Evolutionary conservation across 1,284 basidiomycete species (phyloP).

Genomic region (Coniferiporia weirii): DNA sequence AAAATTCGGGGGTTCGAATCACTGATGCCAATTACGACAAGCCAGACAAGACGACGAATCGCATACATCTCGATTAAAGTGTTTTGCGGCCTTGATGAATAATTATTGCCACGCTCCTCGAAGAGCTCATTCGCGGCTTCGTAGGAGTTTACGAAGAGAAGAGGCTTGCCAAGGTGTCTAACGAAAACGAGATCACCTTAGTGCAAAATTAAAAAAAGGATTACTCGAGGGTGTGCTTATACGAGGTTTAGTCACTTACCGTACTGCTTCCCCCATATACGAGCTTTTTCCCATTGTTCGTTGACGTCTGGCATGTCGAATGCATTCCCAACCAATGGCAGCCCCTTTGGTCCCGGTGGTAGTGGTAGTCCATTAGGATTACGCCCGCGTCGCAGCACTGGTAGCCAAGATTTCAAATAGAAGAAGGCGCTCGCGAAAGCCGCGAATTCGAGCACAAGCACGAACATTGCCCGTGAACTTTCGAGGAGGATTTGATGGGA

Average conservation of each 20-base stretch:
- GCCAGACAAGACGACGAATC: not conserved
- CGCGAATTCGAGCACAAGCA: not conserved
- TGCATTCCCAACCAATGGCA: slow-evolving; percentile 38
- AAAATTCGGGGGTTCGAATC: not conserved
- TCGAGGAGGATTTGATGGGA: no score
- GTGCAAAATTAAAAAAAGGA: not conserved
- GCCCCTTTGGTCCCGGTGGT: slow-evolving; percentile 33
- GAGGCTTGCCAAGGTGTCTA: slow-evolving; percentile 1
- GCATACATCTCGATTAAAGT: slow-evolving; percentile 11
- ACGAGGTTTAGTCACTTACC: slow-evolving; percentile 26
- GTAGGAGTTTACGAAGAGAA: slow-evolving; percentile 13
- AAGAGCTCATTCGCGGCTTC: slow-evolving; percentile 11
- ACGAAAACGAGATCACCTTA: slow-evolving; percentile 12
- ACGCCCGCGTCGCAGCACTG: not conserved
- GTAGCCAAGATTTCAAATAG: not conserved
- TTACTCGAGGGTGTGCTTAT: not conserved
- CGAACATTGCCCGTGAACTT: not conserved
- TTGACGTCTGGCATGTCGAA: slow-evolving; percentile 36
- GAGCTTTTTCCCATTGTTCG: slow-evolving; percentile 35
- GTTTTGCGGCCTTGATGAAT: slow-evolving; percentile 8
- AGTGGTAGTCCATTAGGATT: not conserved
- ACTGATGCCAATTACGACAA: not conserved
- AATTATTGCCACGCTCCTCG: slow-evolving; percentile 10
- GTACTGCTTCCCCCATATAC: slow-evolving; percentile 37
- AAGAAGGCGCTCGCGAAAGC: not conserved